Conservation (phyloP, 2,329 filamentous ascomycete species). For the Fusarium staphyleae region DNA sequence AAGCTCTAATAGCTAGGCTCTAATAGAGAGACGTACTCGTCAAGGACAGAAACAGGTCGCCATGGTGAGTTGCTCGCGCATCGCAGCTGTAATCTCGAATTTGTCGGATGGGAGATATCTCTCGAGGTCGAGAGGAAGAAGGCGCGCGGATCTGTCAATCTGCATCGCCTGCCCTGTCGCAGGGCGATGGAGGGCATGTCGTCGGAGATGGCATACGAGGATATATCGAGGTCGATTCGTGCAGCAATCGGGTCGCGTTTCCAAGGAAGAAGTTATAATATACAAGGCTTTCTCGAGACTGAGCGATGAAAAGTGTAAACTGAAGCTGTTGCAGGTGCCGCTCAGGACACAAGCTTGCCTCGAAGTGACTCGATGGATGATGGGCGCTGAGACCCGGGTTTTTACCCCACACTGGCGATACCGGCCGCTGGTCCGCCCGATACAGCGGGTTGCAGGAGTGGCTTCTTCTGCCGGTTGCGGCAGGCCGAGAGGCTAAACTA, state of each 20-base stretch:
- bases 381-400: constrained; percentile 20
- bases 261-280: background rate
- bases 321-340: constrained; percentile 25
- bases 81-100: constrained; percentile 28
- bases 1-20: constrained; percentile 1
- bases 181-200: constrained; percentile 56
- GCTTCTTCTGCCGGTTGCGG: constrained; percentile 7
- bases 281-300: background rate
- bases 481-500: background rate
- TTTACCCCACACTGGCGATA: constrained; percentile 43
- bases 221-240: background rate
- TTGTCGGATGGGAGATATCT: background rate
- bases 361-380: constrained; percentile 26
- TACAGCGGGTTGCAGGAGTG: constrained; percentile 29
- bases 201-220: constrained; percentile 48
- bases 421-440: constrained; percentile 29
- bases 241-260: constrained; percentile 11
- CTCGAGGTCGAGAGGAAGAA: constrained; percentile 14
- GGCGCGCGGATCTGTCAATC: constrained; percentile 39
- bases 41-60: constrained; percentile 69
- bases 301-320: background rate
- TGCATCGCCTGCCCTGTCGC: constrained; percentile 54
- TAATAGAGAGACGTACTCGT: constrained; percentile 60
- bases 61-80: constrained; percentile 53
- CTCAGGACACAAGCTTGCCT: constrained; percentile 33